Conservation (phyloP, 225 moss, liverwort and hornwort genomes). For the Straminergon stramineum region DNA sequence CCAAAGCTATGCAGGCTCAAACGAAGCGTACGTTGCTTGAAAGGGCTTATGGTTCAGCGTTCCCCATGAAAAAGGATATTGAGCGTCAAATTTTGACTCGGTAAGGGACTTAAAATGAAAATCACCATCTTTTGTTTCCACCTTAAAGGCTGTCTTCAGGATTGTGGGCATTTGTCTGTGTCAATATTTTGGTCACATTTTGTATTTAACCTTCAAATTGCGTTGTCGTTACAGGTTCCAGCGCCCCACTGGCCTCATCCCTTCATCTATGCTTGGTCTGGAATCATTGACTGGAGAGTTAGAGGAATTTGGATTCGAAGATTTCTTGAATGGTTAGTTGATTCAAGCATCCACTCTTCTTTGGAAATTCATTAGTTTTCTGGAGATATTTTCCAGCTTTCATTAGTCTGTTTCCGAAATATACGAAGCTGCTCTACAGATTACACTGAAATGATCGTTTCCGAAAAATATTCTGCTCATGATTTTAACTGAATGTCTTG, state of each 20-base stretch:
- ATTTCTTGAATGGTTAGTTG: conserved; percentile 73
- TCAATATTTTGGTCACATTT: background rate
- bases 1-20: conserved; percentile 46
- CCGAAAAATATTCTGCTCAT: background rate
- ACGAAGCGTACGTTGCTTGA: conserved; percentile 67
- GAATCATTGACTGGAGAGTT: conserved; percentile 88
- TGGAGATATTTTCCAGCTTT: background rate
- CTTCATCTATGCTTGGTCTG: conserved; percentile 91
- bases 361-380: background rate
- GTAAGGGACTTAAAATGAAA: conserved; percentile 15
- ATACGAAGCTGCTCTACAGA: background rate
- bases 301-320: conserved; percentile 83
- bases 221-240: conserved; percentile 53
- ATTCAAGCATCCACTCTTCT: background rate
- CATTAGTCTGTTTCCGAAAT: background rate
- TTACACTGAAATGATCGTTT: background rate
- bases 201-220: background rate
- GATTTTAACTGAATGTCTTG: background rate
- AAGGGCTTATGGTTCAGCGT: conserved; percentile 67
- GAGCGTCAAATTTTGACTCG: conserved; percentile 83
- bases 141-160: background rate
- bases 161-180: background rate
- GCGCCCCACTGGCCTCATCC: conserved; percentile 81
- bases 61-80: conserved; percentile 80
- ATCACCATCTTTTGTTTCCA: background rate